Evolutionary conservation across 345 rosid genomes (phyloP).

Genomic region (Garcia nutans): DNA sequence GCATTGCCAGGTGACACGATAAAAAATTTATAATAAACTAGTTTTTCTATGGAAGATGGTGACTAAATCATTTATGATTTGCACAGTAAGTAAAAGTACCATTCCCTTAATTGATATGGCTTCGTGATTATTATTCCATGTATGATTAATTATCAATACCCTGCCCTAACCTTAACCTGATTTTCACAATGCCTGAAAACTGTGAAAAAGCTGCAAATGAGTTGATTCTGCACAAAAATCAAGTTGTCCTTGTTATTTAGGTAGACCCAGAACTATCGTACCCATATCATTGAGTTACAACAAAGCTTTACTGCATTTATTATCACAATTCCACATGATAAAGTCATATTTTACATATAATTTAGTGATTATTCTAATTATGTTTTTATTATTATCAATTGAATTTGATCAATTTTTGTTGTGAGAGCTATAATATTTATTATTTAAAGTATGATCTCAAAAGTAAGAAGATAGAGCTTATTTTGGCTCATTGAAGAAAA

Average conservation of each 20-base stretch:
- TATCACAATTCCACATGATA: background rate
- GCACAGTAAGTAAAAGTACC: background rate
- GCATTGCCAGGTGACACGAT: background rate
- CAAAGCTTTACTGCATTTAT: background rate
- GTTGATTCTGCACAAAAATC: background rate
- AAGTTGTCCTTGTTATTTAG: background rate
- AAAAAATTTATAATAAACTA: background rate
- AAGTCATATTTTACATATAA: too few species aligned
- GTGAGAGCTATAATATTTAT: too few species aligned
- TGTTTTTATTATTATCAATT: too few species aligned
- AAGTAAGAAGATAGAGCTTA: too few species aligned
- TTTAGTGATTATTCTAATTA: too few species aligned
- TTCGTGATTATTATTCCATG: background rate
- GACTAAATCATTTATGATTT: too few species aligned
- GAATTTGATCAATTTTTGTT: too few species aligned
- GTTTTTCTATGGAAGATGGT: background rate
- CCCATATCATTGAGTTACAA: background rate
- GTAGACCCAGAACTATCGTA: background rate
- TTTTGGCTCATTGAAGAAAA: too few species aligned
- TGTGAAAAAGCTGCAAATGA: background rate
- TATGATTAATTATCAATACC: background rate
- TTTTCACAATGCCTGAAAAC: background rate
- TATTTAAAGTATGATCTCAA: too few species aligned
- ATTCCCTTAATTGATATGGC: background rate
- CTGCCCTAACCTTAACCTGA: background rate